Evolutionary conservation across 1,284 basidiomycete species (phyloP), one percentile per base, ranked within the genome.

Genomic region (Chalciporus sp.): DNA sequence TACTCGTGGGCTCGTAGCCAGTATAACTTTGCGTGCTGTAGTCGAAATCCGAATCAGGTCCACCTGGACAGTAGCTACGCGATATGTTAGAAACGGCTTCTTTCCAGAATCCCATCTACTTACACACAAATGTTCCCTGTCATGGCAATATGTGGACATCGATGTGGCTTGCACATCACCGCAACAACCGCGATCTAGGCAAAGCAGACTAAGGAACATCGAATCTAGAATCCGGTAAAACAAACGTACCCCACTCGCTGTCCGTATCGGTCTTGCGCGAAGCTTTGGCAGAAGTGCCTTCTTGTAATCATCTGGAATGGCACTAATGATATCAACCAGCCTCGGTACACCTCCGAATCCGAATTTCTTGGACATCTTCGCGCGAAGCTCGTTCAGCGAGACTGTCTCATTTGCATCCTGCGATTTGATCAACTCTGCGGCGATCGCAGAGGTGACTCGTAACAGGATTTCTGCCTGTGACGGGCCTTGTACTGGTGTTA

Each of bases 91-190:
- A 12, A 17, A 51, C 19, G 47, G 8, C 16, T 35, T 4, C 26
- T 42, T 14, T 40, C 26, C 23, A 14, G 33, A 14, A 56, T 44
- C 47, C 20, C 57, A 40, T 42, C 8, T 8, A 74, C 86, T 61
- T 66, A 94, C 86, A 99, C 96, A 75, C 97, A 99, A 49, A 99
- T 98, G 68, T 99, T 98, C n/a, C 97, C 97, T 0, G 97, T 99
- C 90, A 99, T 96, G 7, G 97, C 97, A 56, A 99, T 99, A 74
- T 99, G 97, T 6, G 97, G 97, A 78, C 97, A 99, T 48, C 97
- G 85, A 79, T 99, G 97, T 2, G 97, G 97, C 71, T 99, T 99
- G 80, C 95, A 98, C 97, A 99, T 99, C 37, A 99, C 96, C 5
- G 97, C 97, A 6, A 99, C 97, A 16, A 99, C 97, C 1, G 97